These are phyloP conservation scores for Solanum peruvianum DNA, from an alignment of 257 asterid species.

Conservation along the genomic window DNA sequence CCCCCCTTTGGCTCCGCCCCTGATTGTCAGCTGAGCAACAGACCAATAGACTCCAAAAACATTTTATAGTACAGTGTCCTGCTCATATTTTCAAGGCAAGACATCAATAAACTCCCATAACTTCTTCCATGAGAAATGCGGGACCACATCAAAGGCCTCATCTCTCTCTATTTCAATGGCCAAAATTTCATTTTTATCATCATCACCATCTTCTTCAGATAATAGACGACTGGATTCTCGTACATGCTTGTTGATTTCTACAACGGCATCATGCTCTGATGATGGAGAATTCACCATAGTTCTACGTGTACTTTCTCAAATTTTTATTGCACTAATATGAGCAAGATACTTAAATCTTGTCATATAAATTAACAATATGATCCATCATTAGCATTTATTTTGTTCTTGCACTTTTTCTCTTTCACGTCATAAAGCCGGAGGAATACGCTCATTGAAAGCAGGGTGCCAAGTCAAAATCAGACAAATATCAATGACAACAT, in stretches of 20 bases:
- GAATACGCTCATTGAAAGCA: background rate
- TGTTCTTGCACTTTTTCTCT: background rate
- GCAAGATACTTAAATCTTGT: background rate
- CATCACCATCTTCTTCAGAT: background rate
- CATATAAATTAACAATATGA: background rate
- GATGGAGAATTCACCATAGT: constrained; percentile 7
- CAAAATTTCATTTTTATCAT: constrained; percentile 1
- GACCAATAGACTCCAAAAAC: background rate
- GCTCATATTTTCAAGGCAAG: background rate
- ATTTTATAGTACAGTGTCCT: background rate
- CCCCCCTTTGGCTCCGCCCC: background rate
- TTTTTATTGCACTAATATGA: background rate
- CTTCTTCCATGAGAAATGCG: constrained; percentile 62
- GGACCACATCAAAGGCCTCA: constrained; percentile 23
- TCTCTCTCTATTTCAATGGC: constrained; percentile 30
- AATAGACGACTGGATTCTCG: constrained; percentile 12
- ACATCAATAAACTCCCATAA: constrained; percentile 46
- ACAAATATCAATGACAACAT: background rate
- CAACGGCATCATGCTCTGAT: background rate
- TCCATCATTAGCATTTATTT: background rate
- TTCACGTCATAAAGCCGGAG: background rate
- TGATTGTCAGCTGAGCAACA: background rate
- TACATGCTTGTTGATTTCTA: background rate
- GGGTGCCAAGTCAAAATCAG: background rate
- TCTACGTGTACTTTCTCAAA: background rate